Evolutionary conservation across 305 asterid species (phyloP).

Genomic region (Andrographis paniculata): DNA sequence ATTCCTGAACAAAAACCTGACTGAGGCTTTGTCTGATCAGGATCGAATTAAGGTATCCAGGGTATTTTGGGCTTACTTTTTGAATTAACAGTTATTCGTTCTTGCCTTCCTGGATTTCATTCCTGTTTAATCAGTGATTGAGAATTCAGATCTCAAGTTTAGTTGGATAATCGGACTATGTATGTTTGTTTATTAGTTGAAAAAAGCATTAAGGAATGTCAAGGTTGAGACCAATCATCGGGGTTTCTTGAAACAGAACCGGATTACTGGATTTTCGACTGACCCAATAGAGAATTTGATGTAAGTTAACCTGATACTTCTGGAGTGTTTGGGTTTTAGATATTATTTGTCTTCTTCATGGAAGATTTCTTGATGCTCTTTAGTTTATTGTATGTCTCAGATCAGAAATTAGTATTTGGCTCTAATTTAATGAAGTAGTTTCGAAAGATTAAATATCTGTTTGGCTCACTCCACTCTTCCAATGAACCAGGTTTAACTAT

Average conservation of each 20-base stretch:
- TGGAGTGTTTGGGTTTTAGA: slow-evolving; percentile 1
- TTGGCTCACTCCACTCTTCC: neutral
- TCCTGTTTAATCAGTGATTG: neutral
- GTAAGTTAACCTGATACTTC: slow-evolving; percentile 30
- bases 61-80: neutral
- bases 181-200: slow-evolving; percentile 30
- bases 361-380: too few species aligned
- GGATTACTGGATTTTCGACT: slow-evolving; percentile 35
- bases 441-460: neutral
- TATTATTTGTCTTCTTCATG: too few species aligned
- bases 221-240: slow-evolving; percentile 35
- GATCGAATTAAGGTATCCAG: slow-evolving; percentile 53
- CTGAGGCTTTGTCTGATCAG: slow-evolving; percentile 42
- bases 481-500: slow-evolving; percentile 36
- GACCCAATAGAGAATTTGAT: slow-evolving; percentile 20
- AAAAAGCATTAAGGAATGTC: slow-evolving; percentile 39
- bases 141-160: too few species aligned
- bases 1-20: slow-evolving; percentile 30
- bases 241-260: slow-evolving; percentile 30
- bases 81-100: neutral
- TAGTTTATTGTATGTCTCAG: too few species aligned
- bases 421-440: neutral
- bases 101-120: too few species aligned
- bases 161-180: too few species aligned
- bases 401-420: too few species aligned